Conservation (phyloP, 768 basidiomycete species). For the Trichaptum fuscoviolaceum region DNA sequence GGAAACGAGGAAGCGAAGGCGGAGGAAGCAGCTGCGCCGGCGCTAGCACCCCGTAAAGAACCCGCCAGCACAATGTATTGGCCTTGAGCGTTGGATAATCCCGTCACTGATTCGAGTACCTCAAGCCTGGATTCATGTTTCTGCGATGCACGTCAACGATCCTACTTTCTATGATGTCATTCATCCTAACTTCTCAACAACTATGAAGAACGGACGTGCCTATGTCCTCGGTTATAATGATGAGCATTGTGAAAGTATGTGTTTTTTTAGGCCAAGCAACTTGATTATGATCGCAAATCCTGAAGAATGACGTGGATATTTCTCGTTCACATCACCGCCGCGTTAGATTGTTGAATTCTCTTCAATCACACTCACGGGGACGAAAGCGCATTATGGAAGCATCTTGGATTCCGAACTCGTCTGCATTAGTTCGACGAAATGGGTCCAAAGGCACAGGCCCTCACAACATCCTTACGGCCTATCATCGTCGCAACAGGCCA, state of each 20-base stretch:
- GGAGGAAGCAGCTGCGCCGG: too few relatives aligned
- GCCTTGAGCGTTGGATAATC: too few relatives aligned
- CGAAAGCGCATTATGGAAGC: constrained; percentile 32
- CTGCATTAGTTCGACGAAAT: constrained; percentile 35
- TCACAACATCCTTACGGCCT: constrained; percentile 37
- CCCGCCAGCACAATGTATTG: too few relatives aligned
- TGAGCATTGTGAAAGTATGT: constrained; percentile 34
- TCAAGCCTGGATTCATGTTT: too few relatives aligned
- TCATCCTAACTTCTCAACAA: constrained; percentile 40
- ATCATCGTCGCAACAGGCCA: constrained; percentile 20
- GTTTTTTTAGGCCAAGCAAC: not conserved
- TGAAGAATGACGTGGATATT: constrained; percentile 25
- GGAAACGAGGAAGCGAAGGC: too few relatives aligned
- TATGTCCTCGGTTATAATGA: constrained; percentile 35
- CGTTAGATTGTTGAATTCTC: constrained; percentile 37
- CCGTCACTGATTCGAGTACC: too few relatives aligned
- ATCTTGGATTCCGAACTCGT: constrained; percentile 29
- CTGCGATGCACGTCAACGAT: too few relatives aligned
- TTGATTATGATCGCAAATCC: not conserved
- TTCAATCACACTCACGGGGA: constrained; percentile 38
- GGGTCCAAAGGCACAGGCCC: constrained; percentile 30
- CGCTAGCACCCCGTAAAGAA: too few relatives aligned
- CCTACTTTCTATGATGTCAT: constrained; percentile 33
- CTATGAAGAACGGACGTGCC: constrained; percentile 33
- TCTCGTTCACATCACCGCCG: constrained; percentile 29